phyloP scores from a whole-genome alignment of 2,329 filamentous ascomycete species.

The Aureobasidium sp. region DNA sequence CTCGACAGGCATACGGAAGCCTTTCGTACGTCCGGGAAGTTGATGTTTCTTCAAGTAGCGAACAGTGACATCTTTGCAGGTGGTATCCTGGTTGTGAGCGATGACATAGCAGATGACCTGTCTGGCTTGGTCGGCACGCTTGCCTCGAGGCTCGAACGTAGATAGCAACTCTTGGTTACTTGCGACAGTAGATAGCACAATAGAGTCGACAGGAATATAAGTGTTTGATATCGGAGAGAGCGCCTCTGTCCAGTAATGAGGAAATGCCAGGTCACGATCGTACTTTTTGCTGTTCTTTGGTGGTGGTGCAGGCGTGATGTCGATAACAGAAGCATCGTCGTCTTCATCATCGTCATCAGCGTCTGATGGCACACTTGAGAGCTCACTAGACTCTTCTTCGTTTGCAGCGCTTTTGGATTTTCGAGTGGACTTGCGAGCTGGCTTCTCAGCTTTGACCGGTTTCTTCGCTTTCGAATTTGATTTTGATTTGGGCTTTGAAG shows the following conservation, averaged over 20 bases:
- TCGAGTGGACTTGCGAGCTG: conserved; percentile 19
- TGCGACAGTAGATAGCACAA: conserved; percentile 60
- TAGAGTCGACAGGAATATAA: conserved; percentile 69
- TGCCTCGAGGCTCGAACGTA: conserved; percentile 72
- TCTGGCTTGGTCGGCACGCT: conserved; percentile 73
- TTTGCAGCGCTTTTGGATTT: conserved; percentile 36
- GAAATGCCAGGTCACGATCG: conserved; percentile 70
- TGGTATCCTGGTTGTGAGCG: conserved; percentile 72
- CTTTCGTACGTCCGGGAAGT: conserved; percentile 84
- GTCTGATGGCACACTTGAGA: conserved; percentile 36
- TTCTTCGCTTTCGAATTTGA: conserved; percentile 12
- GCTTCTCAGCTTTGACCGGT: conserved; percentile 14
- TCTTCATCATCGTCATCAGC: conserved; percentile 32
- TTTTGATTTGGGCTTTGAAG: conserved; percentile 4
- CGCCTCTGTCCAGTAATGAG: conserved; percentile 90
- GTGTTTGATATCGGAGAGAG: conserved; percentile 73
- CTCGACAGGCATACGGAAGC: conserved; percentile 65
- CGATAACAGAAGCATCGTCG: conserved; percentile 43
- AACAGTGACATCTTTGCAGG: conserved; percentile 89
- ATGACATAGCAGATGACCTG: conserved; percentile 88
- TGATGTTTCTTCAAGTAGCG: conserved; percentile 76
- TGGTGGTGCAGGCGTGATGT: conserved; percentile 40
- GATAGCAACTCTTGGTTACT: conserved; percentile 64
- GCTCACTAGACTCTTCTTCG: conserved; percentile 35
- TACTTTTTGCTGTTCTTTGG: conserved; percentile 44